phyloP scores from a whole-genome alignment of 2,329 filamentous ascomycete species.

The Exserohilum turcica region DNA sequence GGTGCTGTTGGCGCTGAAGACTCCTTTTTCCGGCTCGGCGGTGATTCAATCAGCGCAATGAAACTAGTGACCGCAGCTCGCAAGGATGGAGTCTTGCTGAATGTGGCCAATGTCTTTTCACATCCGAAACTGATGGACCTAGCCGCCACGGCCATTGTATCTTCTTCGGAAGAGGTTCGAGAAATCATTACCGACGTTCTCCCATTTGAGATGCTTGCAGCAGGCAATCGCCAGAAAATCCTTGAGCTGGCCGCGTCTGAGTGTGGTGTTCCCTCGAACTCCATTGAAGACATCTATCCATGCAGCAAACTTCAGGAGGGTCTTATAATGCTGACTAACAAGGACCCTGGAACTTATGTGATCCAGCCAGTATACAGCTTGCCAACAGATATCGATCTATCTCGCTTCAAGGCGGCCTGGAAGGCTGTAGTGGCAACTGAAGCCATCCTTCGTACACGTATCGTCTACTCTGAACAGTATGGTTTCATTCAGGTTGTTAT shows the following conservation, averaged over 20 bases:
- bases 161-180: constrained; percentile 28
- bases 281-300: constrained; percentile 40
- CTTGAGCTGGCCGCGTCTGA: constrained; percentile 36
- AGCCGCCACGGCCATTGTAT: constrained; percentile 35
- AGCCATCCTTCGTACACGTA: constrained; percentile 55
- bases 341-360: constrained; percentile 41
- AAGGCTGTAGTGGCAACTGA: constrained; percentile 50
- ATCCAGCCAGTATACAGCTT: constrained; percentile 49
- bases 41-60: constrained; percentile 56
- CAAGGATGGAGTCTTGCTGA: constrained; percentile 48
- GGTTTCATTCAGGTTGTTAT: constrained; percentile 44
- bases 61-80: constrained; percentile 50
- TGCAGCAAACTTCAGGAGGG: constrained; percentile 42
- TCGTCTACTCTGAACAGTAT: constrained; percentile 37
- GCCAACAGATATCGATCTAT: constrained; percentile 33
- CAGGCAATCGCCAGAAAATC: constrained; percentile 21
- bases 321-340: constrained; percentile 38
- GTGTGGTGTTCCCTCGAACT: constrained; percentile 31
- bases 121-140: constrained; percentile 52
- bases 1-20: constrained; percentile 51
- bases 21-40: constrained; percentile 55
- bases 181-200: constrained; percentile 17
- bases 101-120: constrained; percentile 53
- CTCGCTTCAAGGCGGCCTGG: constrained; percentile 54
- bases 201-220: constrained; percentile 36